phyloP scores from a whole-genome alignment of 805 yeast species.

The Tetrapisispora iriomotensis region DNA sequence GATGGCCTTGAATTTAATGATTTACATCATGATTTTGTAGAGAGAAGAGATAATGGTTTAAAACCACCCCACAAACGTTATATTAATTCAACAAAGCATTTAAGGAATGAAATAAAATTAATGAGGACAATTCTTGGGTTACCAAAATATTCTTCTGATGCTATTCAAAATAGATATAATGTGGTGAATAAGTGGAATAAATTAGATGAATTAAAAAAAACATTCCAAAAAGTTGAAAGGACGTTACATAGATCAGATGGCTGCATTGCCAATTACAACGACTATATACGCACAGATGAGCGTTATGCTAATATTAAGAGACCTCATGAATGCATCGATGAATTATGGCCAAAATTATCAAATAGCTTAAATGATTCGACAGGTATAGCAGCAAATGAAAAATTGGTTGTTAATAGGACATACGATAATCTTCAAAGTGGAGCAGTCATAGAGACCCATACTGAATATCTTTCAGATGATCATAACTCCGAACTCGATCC shows the following conservation, averaged over 20 bases:
- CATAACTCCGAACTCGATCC: too few relatives aligned
- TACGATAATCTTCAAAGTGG: too few relatives aligned
- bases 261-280: conserved; percentile 7
- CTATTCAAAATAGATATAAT: conserved; percentile 19
- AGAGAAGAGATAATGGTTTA: conserved; percentile 16
- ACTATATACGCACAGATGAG: conserved; percentile 16
- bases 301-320: conserved; percentile 23
- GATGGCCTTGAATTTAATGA: conserved; percentile 34
- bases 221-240: conserved; percentile 27
- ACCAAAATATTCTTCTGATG: conserved; percentile 19
- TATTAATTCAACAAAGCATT: conserved; percentile 40
- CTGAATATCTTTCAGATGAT: not conserved
- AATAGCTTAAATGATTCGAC: not conserved
- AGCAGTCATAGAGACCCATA: too few relatives aligned
- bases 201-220: conserved; percentile 28
- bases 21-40: conserved; percentile 43
- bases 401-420: too few relatives aligned
- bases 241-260: conserved; percentile 10
- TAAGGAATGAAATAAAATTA: conserved; percentile 48
- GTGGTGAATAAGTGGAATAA: conserved; percentile 29
- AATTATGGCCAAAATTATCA: conserved; percentile 18
- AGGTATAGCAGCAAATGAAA: too few relatives aligned
- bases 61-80: conserved; percentile 14
- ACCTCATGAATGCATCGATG: conserved; percentile 25
- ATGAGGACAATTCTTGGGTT: conserved; percentile 39